Evolutionary conservation across 257 asterid species (phyloP).

Genomic region (Solanum paucissectum): DNA sequence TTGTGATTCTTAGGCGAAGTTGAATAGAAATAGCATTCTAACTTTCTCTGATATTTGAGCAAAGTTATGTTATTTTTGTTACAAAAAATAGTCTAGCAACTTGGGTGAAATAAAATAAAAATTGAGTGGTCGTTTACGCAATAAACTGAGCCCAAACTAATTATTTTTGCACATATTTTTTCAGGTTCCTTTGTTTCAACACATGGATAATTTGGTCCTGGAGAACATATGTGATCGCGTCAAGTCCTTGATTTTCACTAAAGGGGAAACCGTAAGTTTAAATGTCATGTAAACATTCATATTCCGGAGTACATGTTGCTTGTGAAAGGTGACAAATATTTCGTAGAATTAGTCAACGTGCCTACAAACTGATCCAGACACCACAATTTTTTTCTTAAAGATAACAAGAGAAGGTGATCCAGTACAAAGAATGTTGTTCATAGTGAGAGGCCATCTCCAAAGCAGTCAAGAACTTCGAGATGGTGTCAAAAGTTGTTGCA

Average conservation of each 20-base stretch:
- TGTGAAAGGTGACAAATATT: not conserved
- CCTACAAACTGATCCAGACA: not conserved
- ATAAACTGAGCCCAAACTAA: not conserved
- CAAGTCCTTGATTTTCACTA: slow-evolving; percentile 82
- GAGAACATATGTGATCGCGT: slow-evolving; percentile 96
- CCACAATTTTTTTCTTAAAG: slow-evolving; percentile 1
- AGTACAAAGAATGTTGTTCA: slow-evolving; percentile 80
- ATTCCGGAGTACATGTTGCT: not conserved
- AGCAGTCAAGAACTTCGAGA: slow-evolving; percentile 91
- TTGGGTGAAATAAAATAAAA: not conserved
- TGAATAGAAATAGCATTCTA: not conserved
- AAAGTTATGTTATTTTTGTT: not conserved
- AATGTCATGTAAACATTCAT: not conserved
- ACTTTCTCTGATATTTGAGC: not conserved
- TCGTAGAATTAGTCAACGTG: not conserved
- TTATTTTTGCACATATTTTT: not conserved
- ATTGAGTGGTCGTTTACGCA: not conserved
- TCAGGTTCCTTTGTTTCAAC: slow-evolving; percentile 95
- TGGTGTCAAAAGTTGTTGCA: slow-evolving; percentile 79
- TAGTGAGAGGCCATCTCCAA: slow-evolving; percentile 91
- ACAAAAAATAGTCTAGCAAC: not conserved
- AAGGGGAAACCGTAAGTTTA: slow-evolving; percentile 80
- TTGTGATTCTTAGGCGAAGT: not conserved
- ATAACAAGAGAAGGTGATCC: slow-evolving; percentile 94
- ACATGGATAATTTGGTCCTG: slow-evolving; percentile 85